phyloP scores from a whole-genome alignment of 257 asterid genomes.

The Nicotiana paniculata region DNA sequence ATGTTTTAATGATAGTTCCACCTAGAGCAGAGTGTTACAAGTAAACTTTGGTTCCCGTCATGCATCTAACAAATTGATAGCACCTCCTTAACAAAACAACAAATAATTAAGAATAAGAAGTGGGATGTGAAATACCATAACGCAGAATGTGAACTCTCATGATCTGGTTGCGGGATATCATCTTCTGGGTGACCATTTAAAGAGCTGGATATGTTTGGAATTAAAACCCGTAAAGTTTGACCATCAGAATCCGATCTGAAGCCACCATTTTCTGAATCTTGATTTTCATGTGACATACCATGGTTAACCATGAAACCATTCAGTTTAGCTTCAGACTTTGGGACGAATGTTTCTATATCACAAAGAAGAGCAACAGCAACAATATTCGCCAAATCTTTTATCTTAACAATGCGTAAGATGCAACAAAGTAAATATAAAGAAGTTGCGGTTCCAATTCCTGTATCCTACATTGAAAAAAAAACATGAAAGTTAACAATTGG shows the following conservation, averaged over 20 bases:
- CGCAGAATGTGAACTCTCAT: conserved; percentile 28
- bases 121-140: conserved; percentile 45
- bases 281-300: conserved; percentile 31
- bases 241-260: conserved; percentile 22
- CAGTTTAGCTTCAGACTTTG: conserved; percentile 43
- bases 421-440: conserved; percentile 91
- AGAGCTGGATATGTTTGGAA: conserved; percentile 37
- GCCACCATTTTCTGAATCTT: conserved; percentile 22
- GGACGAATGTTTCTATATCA: conserved; percentile 41
- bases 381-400: conserved; percentile 90
- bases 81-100: neutral
- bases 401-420: conserved; percentile 91
- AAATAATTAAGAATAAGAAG: conserved; percentile 3
- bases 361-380: conserved; percentile 87
- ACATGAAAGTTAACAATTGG: conserved; percentile 22
- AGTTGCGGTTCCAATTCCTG: conserved; percentile 63
- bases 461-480: conserved; percentile 48
- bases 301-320: conserved; percentile 48
- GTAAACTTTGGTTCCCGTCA: neutral
- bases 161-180: conserved; percentile 27
- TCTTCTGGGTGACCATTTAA: conserved; percentile 30
- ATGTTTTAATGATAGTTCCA: neutral
- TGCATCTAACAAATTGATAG: neutral
- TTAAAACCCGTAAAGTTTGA: conserved; percentile 29
- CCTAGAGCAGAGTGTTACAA: neutral